Conservation (phyloP, 805 yeast genomes). For the Yamadazyma nakazawae region DNA sequence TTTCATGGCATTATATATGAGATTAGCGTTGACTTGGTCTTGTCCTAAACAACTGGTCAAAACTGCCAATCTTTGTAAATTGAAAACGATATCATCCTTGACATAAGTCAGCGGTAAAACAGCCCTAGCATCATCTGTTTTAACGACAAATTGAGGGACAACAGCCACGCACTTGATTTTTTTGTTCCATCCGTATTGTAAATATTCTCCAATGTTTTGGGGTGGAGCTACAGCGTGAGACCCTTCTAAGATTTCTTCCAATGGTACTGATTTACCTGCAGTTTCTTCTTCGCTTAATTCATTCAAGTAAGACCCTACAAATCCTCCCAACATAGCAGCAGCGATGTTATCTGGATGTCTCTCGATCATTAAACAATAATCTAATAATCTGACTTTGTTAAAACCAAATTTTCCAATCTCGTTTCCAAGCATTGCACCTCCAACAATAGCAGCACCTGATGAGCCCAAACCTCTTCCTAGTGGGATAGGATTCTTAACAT, state of each 20-base stretch:
- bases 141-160: conserved; percentile 91
- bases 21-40: conserved; percentile 73
- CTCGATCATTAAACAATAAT: conserved; percentile 94
- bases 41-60: conserved; percentile 89
- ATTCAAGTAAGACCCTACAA: conserved; percentile 90
- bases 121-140: conserved; percentile 87
- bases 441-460: conserved; percentile 97
- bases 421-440: conserved; percentile 88
- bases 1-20: conserved; percentile 93
- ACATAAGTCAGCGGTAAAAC: conserved; percentile 82
- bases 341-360: conserved; percentile 98
- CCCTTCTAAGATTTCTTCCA: conserved; percentile 67
- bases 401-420: conserved; percentile 74
- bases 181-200: conserved; percentile 78
- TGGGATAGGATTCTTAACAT: conserved; percentile 88
- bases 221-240: conserved; percentile 57
- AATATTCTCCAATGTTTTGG: conserved; percentile 77
- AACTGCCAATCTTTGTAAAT: conserved; percentile 88
- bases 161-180: conserved; percentile 85
- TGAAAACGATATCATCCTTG: conserved; percentile 81
- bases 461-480: conserved; percentile 97
- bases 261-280: conserved; percentile 67
- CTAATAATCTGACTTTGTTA: conserved; percentile 79
- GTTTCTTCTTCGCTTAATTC: conserved; percentile 71
- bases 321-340: conserved; percentile 99